Evolutionary conservation across 1,284 basidiomycete genomes (phyloP), one percentile per base, ranked within the genome.

Genomic region (Amylostereum chailletii): DNA sequence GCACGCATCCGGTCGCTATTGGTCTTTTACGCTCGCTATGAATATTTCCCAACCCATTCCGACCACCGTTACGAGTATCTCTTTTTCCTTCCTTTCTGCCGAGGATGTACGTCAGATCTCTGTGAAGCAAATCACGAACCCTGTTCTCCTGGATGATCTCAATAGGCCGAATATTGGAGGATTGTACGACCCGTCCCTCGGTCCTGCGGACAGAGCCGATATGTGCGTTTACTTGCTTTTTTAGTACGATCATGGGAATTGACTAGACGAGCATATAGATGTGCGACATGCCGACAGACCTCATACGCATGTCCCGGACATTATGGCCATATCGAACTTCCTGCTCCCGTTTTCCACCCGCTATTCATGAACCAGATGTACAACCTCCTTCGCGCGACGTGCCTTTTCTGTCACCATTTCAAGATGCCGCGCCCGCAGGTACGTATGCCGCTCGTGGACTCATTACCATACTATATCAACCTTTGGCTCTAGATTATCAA

Each of bases 311-410:
- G 96, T 66, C 95, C 96, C 0, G 96, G 96, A 5, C 96, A 99
- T 69, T 99, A 91, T 72, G 96, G 96, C n/a, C 96, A 99, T 69
- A 95, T 99, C 57, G 94, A 98, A 59, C 81, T 99, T 4, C 93
- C 96, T 7, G 79, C 89, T 26, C 94, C 96, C 30, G 91, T 99
- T 9, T 99, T 90, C 65, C 95, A 99, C 64, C 96, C 96, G 0
- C 74, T 99, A 32, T 99, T 98, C 70, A 94, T 99, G 85, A 77
- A 77, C 45, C 92, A 96, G 62, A 87, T 90, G 74, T 94, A 86
- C 67, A 87, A 89, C 57, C 69, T 99, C 46, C 73, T 99, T 10
- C 83, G 94, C 48, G 86, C 86, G 41, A 86, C 84, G n/a, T 99
- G 96, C 71, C 71, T 96, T 62, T 98, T 90, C 70, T 99, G 96